Percentiles rank a stretch among this genome's conserved stretches.
Conservation (phyloP, 2,329 filamentous ascomycete genomes). For the Xylariaceae sp. region DNA sequence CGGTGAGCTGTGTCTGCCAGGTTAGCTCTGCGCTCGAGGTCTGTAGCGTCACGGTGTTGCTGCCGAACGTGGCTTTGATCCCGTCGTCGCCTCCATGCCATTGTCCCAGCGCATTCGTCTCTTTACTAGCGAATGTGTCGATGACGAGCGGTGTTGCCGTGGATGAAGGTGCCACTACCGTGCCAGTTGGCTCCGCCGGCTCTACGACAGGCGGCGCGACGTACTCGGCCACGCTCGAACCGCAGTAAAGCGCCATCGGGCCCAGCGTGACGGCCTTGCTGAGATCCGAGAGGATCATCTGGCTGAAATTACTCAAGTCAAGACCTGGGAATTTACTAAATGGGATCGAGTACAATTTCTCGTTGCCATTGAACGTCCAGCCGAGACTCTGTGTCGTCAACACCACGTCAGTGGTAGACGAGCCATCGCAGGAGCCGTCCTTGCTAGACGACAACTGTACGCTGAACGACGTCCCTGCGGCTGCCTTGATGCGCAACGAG, state of each 20-base stretch:
- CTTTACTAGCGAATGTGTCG: conserved; percentile 51
- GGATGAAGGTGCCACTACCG: conserved; percentile 45
- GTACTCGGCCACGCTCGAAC: conserved; percentile 44
- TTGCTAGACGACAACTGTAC: conserved; percentile 46
- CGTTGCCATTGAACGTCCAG: conserved; percentile 55
- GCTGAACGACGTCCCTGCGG: conserved; percentile 44
- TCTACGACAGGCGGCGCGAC: conserved; percentile 38
- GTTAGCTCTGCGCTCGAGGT: conserved; percentile 56
- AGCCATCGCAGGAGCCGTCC: conserved; percentile 38
- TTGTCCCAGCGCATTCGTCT: conserved; percentile 54
- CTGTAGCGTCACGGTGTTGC: conserved; percentile 48
- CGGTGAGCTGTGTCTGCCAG: conserved; percentile 54
- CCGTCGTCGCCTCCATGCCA: conserved; percentile 62
- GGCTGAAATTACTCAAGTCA: conserved; percentile 47
- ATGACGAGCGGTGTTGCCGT: conserved; percentile 49
- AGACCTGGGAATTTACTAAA: conserved; percentile 47
- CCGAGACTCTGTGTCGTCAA: conserved; percentile 45
- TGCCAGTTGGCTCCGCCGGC: conserved; percentile 40
- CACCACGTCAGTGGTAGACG: conserved; percentile 31
- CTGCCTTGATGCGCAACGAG: conserved; percentile 49
- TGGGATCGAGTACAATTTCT: conserved; percentile 54
- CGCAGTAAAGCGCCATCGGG: conserved; percentile 55
- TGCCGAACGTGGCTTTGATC: conserved; percentile 45
- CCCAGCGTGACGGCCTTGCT: conserved; percentile 46
- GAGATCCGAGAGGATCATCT: conserved; percentile 46